These are phyloP conservation scores for Sarocladium oryzae DNA, from an alignment of 2,329 filamentous ascomycete genomes.

Conservation along the genomic window DNA sequence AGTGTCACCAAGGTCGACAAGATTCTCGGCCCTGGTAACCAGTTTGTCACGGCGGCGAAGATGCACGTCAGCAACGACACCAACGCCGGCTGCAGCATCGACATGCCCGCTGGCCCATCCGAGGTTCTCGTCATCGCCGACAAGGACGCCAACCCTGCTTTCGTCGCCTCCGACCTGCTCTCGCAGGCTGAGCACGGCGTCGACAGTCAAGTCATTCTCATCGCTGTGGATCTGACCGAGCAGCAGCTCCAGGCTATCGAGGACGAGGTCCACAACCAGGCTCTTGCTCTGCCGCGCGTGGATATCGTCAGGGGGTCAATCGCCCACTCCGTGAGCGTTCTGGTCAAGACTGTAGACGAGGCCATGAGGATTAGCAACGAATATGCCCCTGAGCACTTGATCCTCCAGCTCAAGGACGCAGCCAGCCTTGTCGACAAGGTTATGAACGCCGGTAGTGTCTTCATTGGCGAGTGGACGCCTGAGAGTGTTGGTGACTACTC, in stretches of 20 bases:
- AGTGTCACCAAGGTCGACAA: conserved; percentile 96
- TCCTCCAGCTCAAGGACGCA: conserved; percentile 78
- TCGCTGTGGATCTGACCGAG: conserved; percentile 75
- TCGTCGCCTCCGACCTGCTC: conserved; percentile 89
- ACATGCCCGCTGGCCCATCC: conserved; percentile 96
- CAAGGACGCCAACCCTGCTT: conserved; percentile 78
- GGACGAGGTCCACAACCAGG: conserved; percentile 83
- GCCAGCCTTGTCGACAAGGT: conserved; percentile 69
- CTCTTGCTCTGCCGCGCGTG: conserved; percentile 77
- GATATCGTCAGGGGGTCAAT: conserved; percentile 91
- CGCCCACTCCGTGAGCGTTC: conserved; percentile 82
- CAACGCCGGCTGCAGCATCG: conserved; percentile 88
- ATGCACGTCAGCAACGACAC: conserved; percentile 98
- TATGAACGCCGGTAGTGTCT: conserved; percentile 91
- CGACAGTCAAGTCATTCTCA: conserved; percentile 89
- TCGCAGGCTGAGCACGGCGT: conserved; percentile 96
- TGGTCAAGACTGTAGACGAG: conserved; percentile 63
- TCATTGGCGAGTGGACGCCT: conserved; percentile 92
- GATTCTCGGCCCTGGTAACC: conserved; percentile 94
- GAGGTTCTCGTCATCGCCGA: conserved; percentile 97
- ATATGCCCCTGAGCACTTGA: conserved; percentile 95
- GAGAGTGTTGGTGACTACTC: conserved; percentile 98
- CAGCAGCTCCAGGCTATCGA: conserved; percentile 75
- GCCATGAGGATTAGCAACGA: conserved; percentile 81
- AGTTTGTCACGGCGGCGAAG: conserved; percentile 97